Evolutionary conservation across 1,284 basidiomycete genomes (phyloP), one percentile per base, ranked within the genome.

Genomic region (Papiliotrema terrestris): DNA sequence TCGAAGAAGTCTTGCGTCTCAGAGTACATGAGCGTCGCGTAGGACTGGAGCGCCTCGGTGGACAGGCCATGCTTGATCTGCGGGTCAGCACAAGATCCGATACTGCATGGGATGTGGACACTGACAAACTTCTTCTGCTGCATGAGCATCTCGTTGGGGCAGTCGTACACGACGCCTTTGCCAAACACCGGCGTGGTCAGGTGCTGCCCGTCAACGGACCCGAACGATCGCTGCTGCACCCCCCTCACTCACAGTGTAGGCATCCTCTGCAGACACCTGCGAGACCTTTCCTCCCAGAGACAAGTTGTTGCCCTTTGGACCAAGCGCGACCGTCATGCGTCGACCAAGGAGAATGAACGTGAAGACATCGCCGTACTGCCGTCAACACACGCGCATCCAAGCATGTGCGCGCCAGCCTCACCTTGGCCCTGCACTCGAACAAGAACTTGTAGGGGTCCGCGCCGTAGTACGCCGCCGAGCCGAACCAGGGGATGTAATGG

Each of bases 81-180:
- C 41, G n/a, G 41, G 44, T 61, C 26, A 63, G 61, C 52, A n/a
- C 3, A 13, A 15, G 26, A 9, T 45, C 19, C 25, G 26, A 2
- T 1, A 36, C 39, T 23, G 32, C 20, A 20, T 38, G 8, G 38
- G 25, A 45, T 15, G 26, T 39, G 25, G 23, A 50, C 23, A 66
- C 72, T 78, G 60, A 80, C 80, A 64, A 98, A 97, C 76, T 89
- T 90, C 82, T 99, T 99, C 78, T 99, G 96, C 73, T 99, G 94
- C 95, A 99, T 98, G 74, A 99, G 86, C 50, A 91, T 81, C 54
- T 93, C 88, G 75, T 98, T 98, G 32, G 96, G 95, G 54, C 92
- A 87, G 71, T 98, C 95, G 76, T 98, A 98, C 4, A 98, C 95
- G 45, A 98, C 96, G 52, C 92, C 93, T 72, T 93, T 93, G 52